Evolutionary conservation across 257 asterid genomes (phyloP), one percentile per base, ranked within the genome.

Genomic region (Gentiana straminea): DNA sequence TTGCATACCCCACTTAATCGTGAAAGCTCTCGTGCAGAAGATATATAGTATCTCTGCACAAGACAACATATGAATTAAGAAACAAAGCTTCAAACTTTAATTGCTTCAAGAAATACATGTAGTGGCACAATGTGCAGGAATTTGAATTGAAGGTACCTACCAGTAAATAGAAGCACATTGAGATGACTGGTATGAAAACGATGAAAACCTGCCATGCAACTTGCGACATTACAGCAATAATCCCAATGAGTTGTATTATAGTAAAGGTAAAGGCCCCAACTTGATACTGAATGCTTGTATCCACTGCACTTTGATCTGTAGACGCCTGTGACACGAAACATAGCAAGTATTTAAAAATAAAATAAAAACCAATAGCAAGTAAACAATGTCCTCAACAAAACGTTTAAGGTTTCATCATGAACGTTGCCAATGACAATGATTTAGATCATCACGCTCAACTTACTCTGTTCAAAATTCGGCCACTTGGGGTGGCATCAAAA

Each of bases 401-500:
- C 49, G 13, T 13, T 33, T 13, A 4, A 43, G 43, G 37, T 8
- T 43, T 24, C 24, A 24, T 24, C 33, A 34, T 32, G 4, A 10
- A 32, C 2, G 33, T 57, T 57, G 13, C 5, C 52, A 32, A 24
- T 9, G 45, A 3, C 7, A 36, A 43, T 0, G 37, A 10, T 12
- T 1, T 45, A 45, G 34, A 51, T 54, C 24, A 3, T 39, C 2
- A 39, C 13, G 64, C 13, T 15, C 70, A 53, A 44, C 94, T 47
- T 77, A 90, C 97, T 38, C 96, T 79, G 61, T 75, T 86, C 49
- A 90, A 86, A 54, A 90, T 79, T 60, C 98, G 81, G 33, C 98
- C 98, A 63, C 95, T 84, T 12, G 98, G 98, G n/a, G 98, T 90
- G 61, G 96, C 75, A 68, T 90, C 98, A 33, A 90, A 90, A 79